A percentile compares a stretch with the other conserved stretches of the same genome.
Conservation (phyloP, 2,329 filamentous ascomycete species). For the Parastagonospora nodorum region DNA sequence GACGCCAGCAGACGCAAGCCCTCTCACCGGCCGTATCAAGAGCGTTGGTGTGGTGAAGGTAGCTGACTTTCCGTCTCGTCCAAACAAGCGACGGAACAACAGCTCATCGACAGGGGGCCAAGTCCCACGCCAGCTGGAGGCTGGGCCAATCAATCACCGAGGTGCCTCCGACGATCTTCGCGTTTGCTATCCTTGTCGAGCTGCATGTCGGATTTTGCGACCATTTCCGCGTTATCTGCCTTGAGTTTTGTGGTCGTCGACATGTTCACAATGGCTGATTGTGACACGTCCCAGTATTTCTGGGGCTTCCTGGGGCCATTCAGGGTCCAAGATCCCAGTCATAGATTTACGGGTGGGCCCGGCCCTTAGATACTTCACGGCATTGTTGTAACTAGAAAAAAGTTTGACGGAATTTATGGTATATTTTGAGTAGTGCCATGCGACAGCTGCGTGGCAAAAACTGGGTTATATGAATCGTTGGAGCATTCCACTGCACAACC, state of each 20-base stretch:
- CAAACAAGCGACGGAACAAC: constrained; percentile 3
- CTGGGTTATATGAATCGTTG: neutral
- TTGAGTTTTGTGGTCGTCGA: neutral
- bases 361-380: neutral
- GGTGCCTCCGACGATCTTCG: neutral
- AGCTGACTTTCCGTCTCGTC: constrained; percentile 23
- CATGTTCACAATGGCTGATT: too few species aligned
- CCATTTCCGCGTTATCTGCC: constrained; percentile 5
- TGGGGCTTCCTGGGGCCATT: neutral
- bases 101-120: constrained; percentile 5
- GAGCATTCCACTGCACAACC: neutral
- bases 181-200: constrained; percentile 3
- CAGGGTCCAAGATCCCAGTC: too few species aligned
- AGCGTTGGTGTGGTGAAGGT: constrained; percentile 21
- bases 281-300: neutral
- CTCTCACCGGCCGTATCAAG: constrained; percentile 21
- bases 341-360: too few species aligned
- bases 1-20: constrained; percentile 10
- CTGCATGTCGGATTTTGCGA: neutral
- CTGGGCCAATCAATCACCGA: constrained; percentile 22
- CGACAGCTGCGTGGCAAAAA: neutral
- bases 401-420: neutral
- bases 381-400: neutral
- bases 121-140: constrained; percentile 4
- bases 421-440: constrained; percentile 3